phyloP scores from a whole-genome alignment of 495 filamentous ascomycete species.

The Penicillium cosmopolitanum region DNA sequence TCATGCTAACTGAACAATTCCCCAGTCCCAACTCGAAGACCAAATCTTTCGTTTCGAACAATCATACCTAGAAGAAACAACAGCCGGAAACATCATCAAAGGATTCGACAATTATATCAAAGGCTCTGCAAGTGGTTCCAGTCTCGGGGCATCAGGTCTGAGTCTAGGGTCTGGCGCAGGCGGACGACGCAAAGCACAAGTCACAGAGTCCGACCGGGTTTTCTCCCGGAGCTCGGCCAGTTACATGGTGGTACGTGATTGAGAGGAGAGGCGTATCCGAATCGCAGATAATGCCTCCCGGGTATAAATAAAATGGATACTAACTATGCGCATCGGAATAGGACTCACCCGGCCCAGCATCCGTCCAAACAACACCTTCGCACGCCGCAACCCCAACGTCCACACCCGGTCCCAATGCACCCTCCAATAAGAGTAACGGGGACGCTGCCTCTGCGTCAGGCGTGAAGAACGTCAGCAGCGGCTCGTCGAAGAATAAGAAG shows the following conservation, averaged over 20 bases:
- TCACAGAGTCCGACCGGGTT: conserved; percentile 54
- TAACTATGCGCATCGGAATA: conserved; percentile 16
- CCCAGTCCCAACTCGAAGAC: conserved; percentile 71
- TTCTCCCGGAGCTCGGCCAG: conserved; percentile 56
- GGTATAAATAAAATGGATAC: background rate
- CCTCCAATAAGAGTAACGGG: conserved; percentile 34
- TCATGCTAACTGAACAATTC: background rate
- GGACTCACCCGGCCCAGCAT: conserved; percentile 55
- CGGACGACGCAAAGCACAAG: conserved; percentile 49
- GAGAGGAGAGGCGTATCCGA: no score
- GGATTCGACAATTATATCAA: conserved; percentile 99
- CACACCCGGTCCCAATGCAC: conserved; percentile 35
- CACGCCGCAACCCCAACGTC: conserved; percentile 55
- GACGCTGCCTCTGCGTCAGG: conserved; percentile 27
- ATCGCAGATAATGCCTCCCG: no score
- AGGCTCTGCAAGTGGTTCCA: conserved; percentile 56
- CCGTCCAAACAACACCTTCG: conserved; percentile 51
- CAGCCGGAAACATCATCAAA: conserved; percentile 90
- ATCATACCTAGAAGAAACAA: conserved; percentile 88
- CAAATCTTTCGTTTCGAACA: conserved; percentile 82
- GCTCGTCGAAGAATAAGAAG: conserved; percentile 52
- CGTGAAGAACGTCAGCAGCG: conserved; percentile 20
- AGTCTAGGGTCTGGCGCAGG: conserved; percentile 48
- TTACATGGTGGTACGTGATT: conserved; percentile 50
- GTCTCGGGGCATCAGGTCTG: conserved; percentile 37